Evolutionary conservation across 164 flowering plant species (phyloP), one percentile per base, ranked within the genome.

Genomic region (Cinnamomum micranthum): DNA sequence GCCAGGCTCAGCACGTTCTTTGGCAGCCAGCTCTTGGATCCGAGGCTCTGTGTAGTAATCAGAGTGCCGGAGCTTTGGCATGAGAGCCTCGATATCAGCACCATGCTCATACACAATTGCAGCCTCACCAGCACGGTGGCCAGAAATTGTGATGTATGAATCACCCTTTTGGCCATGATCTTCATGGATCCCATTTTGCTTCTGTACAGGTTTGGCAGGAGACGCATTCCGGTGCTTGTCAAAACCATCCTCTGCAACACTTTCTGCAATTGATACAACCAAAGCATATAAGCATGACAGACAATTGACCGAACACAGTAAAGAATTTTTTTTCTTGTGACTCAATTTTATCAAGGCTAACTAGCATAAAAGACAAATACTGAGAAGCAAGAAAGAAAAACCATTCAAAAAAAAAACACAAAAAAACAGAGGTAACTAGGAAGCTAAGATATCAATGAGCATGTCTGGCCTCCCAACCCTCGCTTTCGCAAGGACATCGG

Each of bases 11-110:
- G 91, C 94, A 77, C 94, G 86, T 79, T 94, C 98, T 82, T 90
- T 93, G 33, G 97, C 97, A 1, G 97, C 99, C 76, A 95, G 76
- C 77, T 95, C 99, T 79, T 92, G 93, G 69, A 95, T 87, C 22
- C 89, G 80, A 60, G 99, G 99, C 80, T 92, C 92, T 0, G 99
- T 91, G 78, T 86, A 95, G 78, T 95, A 95, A 60, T 95, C 99
- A 28, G 92, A 83, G 65, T 87, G 90, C 11, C 92, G 86, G 20
- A 91, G 91, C 85, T 91, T 93, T 27, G 99, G 98, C 98, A 95
- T 89, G 50, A 88, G 83, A 23, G 92, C 92, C 80, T 95, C 99
- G 75, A 93, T 87, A 73, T 88, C 97, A 47, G 98, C 97, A 47
- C 98, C 97, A 77, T 90, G 95, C 80, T 94, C 98, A 77, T 88